Base-by-base conservation (phyloP, 148 eudicot genomes). In the Suaeda aralocaspica region DNA sequence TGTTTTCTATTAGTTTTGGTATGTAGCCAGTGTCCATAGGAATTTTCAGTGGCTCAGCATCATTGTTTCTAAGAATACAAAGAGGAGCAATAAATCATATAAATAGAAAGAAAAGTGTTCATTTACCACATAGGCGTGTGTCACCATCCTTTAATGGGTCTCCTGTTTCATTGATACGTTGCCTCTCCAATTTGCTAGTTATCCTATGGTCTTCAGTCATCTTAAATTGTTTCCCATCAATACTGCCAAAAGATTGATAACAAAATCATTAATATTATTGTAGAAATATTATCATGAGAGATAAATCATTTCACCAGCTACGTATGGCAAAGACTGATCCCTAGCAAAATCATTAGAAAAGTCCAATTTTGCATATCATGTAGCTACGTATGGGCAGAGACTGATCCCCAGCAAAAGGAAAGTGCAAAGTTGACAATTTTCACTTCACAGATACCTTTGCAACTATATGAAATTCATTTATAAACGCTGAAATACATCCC, bases 141-240 rank as follows among this genome's bases (percentile, higher is more conserved):
- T 94, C 99, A 81, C 96, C 99, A 46, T 94, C 99, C 82, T 82
- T 91, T 41, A 94, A 70, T 19, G 96, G 97, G 41, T 77, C 79
- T 74, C 99, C 99, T 49, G 78, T 68, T 80, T 87, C 85, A 77
- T 86, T 85, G 36, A 94, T 82, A 34, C 99, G 92, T 58, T 84
- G 85, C 74, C 90, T 89, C 77, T 91, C 99, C 28, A 91, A 84
- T 71, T 63, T 45, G 73, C 97, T 94, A 55, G 85, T 78, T 77
- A 94, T 80, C 78, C 97, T 84, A 77, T 94, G 99, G 82, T 94
- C 99, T 82, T 91, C 99, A 24, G 96, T 82, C 96, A 94, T 84
- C 79, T 89, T 89, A 66, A 84, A 77, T 77, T 80, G 97, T 70
- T 82, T 86, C 52, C 89, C 97, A 41, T 82, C 82, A 71, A 89